Conservation (phyloP, 768 basidiomycete species). For the Podaxis sp. region DNA sequence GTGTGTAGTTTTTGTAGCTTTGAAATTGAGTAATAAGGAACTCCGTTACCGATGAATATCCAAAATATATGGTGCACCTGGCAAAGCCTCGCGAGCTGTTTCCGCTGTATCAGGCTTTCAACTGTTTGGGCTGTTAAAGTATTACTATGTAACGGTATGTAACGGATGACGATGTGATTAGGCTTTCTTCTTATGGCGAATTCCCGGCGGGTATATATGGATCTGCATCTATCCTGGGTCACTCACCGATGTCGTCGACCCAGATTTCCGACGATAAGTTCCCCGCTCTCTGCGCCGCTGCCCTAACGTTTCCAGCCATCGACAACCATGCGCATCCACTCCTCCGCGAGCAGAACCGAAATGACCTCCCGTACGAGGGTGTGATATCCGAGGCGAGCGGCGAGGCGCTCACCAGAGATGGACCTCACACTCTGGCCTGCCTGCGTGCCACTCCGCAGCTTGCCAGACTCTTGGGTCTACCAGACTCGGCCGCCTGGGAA, state of each 20-base stretch:
- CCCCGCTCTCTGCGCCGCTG: slow-evolving; percentile 27
- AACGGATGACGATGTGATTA: not conserved
- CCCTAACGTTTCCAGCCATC: slow-evolving; percentile 51
- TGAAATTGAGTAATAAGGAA: not conserved
- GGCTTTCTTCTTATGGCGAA: slow-evolving; percentile 3
- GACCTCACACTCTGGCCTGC: slow-evolving; percentile 57
- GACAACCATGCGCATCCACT: slow-evolving; percentile 84
- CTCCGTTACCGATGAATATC: not conserved
- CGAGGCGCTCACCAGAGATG: slow-evolving; percentile 48
- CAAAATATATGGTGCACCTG: not conserved
- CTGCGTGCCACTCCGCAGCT: slow-evolving; percentile 59
- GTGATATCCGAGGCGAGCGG: slow-evolving; percentile 65
- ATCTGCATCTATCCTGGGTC: not conserved
- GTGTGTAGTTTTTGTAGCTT: not conserved
- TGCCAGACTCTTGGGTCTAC: slow-evolving; percentile 46
- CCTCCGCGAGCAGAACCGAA: slow-evolving; percentile 45
- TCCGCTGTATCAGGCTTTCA: too few relatives aligned
- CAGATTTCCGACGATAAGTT: slow-evolving; percentile 16
- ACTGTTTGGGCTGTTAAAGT: too few relatives aligned
- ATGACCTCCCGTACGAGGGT: slow-evolving; percentile 57
- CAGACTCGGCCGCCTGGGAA: slow-evolving; percentile 49
- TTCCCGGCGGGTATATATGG: not conserved
- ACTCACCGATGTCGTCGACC: slow-evolving; percentile 3
- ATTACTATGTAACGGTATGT: not conserved
- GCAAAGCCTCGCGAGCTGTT: too few relatives aligned